Base-by-base conservation (phyloP, 2,329 filamentous ascomycete genomes). In the Penicillium sp. region DNA sequence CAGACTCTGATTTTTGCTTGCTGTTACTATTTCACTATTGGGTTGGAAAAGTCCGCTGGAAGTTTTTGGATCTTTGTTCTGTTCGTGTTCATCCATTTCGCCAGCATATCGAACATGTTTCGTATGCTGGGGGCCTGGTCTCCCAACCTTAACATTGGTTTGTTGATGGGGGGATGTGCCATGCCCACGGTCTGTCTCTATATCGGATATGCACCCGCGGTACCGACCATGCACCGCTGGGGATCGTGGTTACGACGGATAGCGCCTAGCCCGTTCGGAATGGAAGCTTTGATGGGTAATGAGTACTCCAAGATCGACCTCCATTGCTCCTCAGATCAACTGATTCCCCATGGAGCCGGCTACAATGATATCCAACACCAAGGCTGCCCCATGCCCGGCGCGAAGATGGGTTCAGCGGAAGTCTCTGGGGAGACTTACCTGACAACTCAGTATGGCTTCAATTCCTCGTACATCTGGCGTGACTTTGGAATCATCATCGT, bases 401-500 rank as follows among this genome's bases (percentile, higher is more conserved):
- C 82, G 85, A 2, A 65, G 64, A 30, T 23, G 83, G 84, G 4
- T 71, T 75, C 1, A 70, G 74, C 44, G 84, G 10, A 84, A 60
- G 80, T 84, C 29, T 43, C 71, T 9, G 69, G 74, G 1, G 75
- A 77, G 26, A 18, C 16, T 7, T 34, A 44, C 19, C 7, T 29
- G 26, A 13, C 16, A 9, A 7, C 10, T 10, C 11, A 27, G 1
- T 85, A 78, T 59, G 72, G 69, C 0, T 85, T 84, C 60, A 78
- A 73, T 2, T 70, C 78, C 8, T 67, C 73, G 1, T 82, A 85
- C 60, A 66, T 85, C 1, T 87, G 84, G 84, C 74, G 83, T 3
- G 90, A 92, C 73, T 90, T 87, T 70, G 89, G 87, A 2, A 92
- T 95, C 60, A 84, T 93, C 56, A 67, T 91, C 14, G 84, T 79